Conservation (phyloP, 768 basidiomycete species). For the Boletus subparvulus region DNA sequence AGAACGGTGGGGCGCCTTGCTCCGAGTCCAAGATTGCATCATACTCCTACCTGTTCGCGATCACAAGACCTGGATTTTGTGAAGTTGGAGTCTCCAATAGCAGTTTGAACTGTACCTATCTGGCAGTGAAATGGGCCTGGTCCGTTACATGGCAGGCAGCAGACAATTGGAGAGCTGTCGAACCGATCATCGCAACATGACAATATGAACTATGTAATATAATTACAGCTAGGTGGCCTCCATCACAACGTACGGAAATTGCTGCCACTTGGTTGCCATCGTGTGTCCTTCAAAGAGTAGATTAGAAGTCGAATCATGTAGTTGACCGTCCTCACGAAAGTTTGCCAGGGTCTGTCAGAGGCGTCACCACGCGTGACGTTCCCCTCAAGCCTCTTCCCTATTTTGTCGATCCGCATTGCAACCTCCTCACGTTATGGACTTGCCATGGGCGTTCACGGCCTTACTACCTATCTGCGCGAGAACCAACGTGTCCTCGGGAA, state of each 20-base stretch:
- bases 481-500: slow-evolving; percentile 41
- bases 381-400: neutral
- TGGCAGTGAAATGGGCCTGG: neutral
- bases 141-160: neutral
- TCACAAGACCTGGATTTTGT: neutral
- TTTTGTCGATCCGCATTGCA: neutral
- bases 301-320: neutral
- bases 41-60: neutral
- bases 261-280: slow-evolving; percentile 5
- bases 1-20: neutral
- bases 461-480: slow-evolving; percentile 52
- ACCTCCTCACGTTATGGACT: slow-evolving; percentile 11
- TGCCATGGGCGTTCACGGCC: slow-evolving; percentile 52
- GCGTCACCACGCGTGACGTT: too few species aligned
- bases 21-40: neutral
- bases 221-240: slow-evolving; percentile 9
- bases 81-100: neutral
- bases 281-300: slow-evolving; percentile 1
- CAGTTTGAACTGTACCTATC: neutral
- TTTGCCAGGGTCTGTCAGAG: too few species aligned
- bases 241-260: neutral
- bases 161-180: neutral
- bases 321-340: neutral
- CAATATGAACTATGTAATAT: neutral
- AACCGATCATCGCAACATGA: neutral